Evolutionary conservation across 805 yeast genomes (phyloP).

Genomic region (Nakazawaea populi): DNA sequence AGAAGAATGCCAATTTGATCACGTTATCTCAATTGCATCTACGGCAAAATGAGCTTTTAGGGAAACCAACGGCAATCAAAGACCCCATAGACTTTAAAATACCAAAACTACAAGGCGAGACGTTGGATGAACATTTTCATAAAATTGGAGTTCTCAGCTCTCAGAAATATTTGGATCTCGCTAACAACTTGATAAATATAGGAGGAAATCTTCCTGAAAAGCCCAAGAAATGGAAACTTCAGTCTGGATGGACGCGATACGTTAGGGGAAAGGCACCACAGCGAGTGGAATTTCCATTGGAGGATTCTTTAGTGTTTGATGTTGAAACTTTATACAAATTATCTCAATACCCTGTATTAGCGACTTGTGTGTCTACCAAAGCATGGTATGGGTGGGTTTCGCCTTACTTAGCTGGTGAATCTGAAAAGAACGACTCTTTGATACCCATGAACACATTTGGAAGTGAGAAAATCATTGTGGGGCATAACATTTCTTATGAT

Average conservation of each 20-base stretch:
- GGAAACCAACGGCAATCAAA: conserved; percentile 60
- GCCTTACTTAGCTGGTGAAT: conserved; percentile 63
- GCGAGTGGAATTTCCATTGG: conserved; percentile 63
- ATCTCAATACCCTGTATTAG: conserved; percentile 71
- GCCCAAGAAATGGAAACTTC: conserved; percentile 50
- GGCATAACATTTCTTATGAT: conserved; percentile 89
- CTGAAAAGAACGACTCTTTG: conserved; percentile 50
- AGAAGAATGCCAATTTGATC: conserved; percentile 29
- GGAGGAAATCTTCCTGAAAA: conserved; percentile 29
- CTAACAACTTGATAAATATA: conserved; percentile 34
- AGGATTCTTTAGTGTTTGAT: conserved; percentile 75
- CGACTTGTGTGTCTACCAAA: conserved; percentile 64
- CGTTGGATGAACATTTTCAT: conserved; percentile 82
- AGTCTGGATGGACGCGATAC: conserved; percentile 82
- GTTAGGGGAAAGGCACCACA: conserved; percentile 45
- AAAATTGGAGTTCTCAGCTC: conserved; percentile 55
- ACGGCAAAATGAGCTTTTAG: conserved; percentile 57
- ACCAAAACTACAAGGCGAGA: conserved; percentile 68
- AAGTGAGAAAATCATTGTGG: conserved; percentile 60
- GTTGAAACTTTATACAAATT: conserved; percentile 80
- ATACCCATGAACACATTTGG: conserved; percentile 63
- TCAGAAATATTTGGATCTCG: conserved; percentile 53
- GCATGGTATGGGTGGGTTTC: conserved; percentile 98
- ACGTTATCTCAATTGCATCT: conserved; percentile 58
- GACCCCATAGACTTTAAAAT: conserved; percentile 55